Evolutionary conservation across 495 filamentous ascomycete genomes (phyloP).

Genomic region (Xylaria palmicola): DNA sequence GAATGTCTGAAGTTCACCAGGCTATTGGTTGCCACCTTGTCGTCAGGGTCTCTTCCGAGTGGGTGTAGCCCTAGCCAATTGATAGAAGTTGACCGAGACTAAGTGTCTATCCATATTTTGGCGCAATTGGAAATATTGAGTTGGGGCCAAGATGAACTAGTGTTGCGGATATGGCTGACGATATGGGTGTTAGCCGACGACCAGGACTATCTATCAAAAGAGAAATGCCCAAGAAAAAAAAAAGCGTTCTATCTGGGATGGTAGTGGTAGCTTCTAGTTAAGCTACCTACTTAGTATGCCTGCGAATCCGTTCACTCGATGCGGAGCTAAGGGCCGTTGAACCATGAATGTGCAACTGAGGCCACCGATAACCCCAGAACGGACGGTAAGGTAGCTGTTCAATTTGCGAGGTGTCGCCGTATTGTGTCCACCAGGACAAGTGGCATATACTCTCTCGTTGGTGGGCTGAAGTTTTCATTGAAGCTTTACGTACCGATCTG

Average conservation of each 20-base stretch:
- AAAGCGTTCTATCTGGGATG: background rate
- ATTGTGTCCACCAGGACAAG: background rate
- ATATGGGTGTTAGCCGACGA: slow-evolving; percentile 1
- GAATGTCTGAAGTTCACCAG: slow-evolving; percentile 5
- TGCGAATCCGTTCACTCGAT: background rate
- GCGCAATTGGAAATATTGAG: slow-evolving; percentile 9
- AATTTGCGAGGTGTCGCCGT: slow-evolving; percentile 9
- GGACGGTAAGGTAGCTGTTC: background rate
- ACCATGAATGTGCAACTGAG: slow-evolving; percentile 11
- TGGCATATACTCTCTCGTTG: slow-evolving; percentile 1
- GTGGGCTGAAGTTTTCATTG: background rate
- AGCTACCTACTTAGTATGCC: too few relatives aligned
- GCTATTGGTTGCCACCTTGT: slow-evolving; percentile 7
- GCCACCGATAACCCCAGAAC: slow-evolving; percentile 5
- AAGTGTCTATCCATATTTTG: background rate
- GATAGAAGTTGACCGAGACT: slow-evolving; percentile 13
- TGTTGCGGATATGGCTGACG: background rate
- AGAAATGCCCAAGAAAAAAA: background rate
- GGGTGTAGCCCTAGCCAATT: slow-evolving; percentile 9
- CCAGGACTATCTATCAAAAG: slow-evolving; percentile 1
- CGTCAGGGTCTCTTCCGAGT: slow-evolving; percentile 12
- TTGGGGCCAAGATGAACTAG: slow-evolving; percentile 5
- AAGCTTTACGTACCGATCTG: background rate
- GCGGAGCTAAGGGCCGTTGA: slow-evolving; percentile 17
- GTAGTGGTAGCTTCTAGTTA: background rate